These are phyloP conservation scores for Phycomyces nitens DNA, from an alignment of 192 early-diverging fungal species.

Conservation along the genomic window DNA sequence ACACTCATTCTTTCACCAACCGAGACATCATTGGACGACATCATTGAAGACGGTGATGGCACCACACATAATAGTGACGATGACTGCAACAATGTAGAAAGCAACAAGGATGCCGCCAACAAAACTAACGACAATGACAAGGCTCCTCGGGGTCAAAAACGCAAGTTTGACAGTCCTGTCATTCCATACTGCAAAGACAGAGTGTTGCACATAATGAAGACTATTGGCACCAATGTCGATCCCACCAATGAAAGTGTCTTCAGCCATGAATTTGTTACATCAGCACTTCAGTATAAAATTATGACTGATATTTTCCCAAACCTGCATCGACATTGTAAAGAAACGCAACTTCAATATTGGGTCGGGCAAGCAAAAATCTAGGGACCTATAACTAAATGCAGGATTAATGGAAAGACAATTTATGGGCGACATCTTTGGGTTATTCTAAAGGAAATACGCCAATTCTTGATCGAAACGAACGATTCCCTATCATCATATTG, in stretches of 20 bases:
- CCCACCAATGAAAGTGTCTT: not conserved
- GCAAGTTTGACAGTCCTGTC: not conserved
- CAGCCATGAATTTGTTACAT: not conserved
- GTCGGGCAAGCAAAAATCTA: not conserved
- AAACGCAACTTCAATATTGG: not conserved
- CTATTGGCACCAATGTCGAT: not conserved
- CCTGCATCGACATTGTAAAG: not conserved
- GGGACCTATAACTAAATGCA: not conserved
- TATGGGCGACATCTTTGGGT: not conserved
- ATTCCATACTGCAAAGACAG: not conserved
- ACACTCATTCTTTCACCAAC: not conserved
- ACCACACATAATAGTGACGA: no score
- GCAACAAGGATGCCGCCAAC: no score
- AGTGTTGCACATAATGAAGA: not conserved
- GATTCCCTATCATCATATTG: not conserved
- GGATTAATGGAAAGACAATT: not conserved
- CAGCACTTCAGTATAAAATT: not conserved
- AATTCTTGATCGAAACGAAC: not conserved
- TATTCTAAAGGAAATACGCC: not conserved
- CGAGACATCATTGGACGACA: not conserved
- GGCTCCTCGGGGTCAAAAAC: not conserved
- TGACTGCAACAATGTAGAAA: no score
- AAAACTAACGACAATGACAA: not conserved
- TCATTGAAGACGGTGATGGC: not conserved
- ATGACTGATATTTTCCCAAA: not conserved